Percentiles rank a stretch among this genome's conserved stretches.
Evolutionary conservation across 2,329 filamentous ascomycete species (phyloP).

Genomic region (Aquanectria penicillioides): DNA sequence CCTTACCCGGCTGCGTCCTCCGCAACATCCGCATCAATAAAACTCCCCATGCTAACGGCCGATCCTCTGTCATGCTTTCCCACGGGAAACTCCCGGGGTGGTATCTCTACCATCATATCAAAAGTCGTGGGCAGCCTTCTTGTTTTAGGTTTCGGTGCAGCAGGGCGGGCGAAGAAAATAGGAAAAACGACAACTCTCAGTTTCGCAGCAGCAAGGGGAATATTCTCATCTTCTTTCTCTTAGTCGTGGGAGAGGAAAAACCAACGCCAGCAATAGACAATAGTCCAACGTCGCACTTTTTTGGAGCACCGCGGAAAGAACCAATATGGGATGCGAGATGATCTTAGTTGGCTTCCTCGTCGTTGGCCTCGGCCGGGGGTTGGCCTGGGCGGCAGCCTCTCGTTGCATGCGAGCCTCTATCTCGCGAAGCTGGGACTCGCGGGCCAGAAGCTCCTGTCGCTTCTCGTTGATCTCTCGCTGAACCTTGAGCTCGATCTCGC

Average conservation of each 20-base stretch:
- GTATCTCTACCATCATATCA: slow-evolving; percentile 46
- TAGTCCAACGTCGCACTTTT: slow-evolving; percentile 55
- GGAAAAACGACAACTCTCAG: slow-evolving; percentile 48
- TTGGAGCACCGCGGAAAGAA: slow-evolving; percentile 47
- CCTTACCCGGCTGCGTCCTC: slow-evolving; percentile 33
- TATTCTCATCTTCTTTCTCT: slow-evolving; percentile 55
- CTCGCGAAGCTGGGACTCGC: slow-evolving; percentile 98
- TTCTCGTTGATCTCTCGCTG: slow-evolving; percentile 99
- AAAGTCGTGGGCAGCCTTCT: slow-evolving; percentile 40
- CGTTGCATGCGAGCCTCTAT: slow-evolving; percentile 98
- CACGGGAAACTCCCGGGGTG: slow-evolving; percentile 21
- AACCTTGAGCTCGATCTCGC: slow-evolving; percentile 99
- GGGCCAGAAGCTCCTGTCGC: slow-evolving; percentile 95
- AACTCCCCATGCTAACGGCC: slow-evolving; percentile 31
- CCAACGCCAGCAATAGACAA: slow-evolving; percentile 61
- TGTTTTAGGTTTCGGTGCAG: slow-evolving; percentile 27
- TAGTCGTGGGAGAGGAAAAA: slow-evolving; percentile 54
- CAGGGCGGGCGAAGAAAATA: slow-evolving; percentile 46
- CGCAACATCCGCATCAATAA: slow-evolving; percentile 35
- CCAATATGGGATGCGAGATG: slow-evolving; percentile 41
- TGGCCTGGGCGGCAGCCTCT: slow-evolving; percentile 70
- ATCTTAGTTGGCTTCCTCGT: slow-evolving; percentile 61
- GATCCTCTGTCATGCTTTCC: slow-evolving; percentile 25
- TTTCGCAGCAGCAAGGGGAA: slow-evolving; percentile 53
- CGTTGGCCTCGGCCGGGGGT: slow-evolving; percentile 61